Percentiles rank a stretch among this genome's conserved stretches.
These are phyloP conservation scores for Strigomonas galati DNA, from an alignment of 208 protist species.

Conservation along the genomic window DNA sequence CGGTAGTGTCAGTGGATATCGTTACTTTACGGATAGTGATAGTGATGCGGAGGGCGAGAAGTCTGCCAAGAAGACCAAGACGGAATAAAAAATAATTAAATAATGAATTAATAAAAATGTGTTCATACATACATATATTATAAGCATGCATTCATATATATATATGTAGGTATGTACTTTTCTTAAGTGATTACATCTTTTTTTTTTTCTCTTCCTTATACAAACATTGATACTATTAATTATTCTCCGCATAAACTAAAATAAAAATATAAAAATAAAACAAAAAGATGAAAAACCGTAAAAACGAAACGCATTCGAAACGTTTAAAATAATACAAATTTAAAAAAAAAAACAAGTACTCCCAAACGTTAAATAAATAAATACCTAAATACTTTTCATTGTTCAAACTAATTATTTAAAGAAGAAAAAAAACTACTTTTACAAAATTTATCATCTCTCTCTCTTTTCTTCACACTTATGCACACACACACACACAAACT, in stretches of 20 bases:
- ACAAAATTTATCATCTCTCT: neutral
- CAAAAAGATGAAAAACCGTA: slow-evolving; percentile 9
- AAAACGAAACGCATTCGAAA: neutral
- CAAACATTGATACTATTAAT: neutral
- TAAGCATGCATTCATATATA: neutral
- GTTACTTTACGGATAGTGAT: slow-evolving; percentile 22
- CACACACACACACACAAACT: neutral
- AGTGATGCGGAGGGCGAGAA: slow-evolving; percentile 14
- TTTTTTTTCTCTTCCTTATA: neutral
- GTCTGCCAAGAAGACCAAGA: slow-evolving; percentile 44
- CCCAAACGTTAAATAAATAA: neutral
- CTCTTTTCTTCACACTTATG: neutral
- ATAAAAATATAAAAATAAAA: slow-evolving; percentile 10
- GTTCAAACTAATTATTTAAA: neutral
- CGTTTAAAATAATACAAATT: slow-evolving; percentile 2
- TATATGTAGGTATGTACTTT: neutral
- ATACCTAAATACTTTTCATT: neutral
- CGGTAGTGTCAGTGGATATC: slow-evolving; percentile 8
- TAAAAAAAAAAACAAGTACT: neutral
- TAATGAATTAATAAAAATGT: neutral
- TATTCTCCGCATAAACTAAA: slow-evolving; percentile 3
- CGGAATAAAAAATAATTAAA: slow-evolving; percentile 10
- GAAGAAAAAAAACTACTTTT: slow-evolving; percentile 2
- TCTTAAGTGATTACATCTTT: neutral
- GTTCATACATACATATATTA: neutral